These are phyloP conservation scores for Hemileccinum impolitum DNA, from an alignment of 768 basidiomycete genomes.

Conservation along the genomic window DNA sequence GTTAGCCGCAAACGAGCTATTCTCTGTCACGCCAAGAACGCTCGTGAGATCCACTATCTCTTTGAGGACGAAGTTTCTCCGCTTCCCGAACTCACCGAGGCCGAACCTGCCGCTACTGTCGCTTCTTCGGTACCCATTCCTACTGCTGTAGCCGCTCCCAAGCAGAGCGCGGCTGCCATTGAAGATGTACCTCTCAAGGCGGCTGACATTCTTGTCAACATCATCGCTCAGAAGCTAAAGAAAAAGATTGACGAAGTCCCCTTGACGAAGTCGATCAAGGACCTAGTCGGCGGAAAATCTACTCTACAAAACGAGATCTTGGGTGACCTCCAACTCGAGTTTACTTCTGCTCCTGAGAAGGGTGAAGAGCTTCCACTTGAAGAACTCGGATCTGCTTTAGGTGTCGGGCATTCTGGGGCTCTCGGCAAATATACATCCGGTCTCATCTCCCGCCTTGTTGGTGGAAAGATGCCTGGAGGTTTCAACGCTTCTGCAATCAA, in stretches of 20 bases:
- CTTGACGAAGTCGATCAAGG: slow-evolving; percentile 92
- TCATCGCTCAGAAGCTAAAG: slow-evolving; percentile 98
- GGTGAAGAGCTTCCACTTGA: slow-evolving; percentile 96
- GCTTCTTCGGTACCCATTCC: slow-evolving; percentile 40
- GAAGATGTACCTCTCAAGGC: slow-evolving; percentile 93
- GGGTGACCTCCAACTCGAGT: slow-evolving; percentile 95
- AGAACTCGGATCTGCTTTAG: slow-evolving; percentile 85
- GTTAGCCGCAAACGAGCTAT: slow-evolving; percentile 74
- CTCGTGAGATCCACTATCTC: slow-evolving; percentile 96
- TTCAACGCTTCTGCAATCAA: slow-evolving; percentile 95
- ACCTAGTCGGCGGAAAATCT: slow-evolving; percentile 97
- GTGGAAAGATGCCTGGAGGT: slow-evolving; percentile 97
- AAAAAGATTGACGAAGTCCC: slow-evolving; percentile 89
- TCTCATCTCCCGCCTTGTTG: slow-evolving; percentile 86
- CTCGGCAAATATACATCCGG: slow-evolving; percentile 94
- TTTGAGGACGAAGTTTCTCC: slow-evolving; percentile 79
- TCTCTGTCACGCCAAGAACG: slow-evolving; percentile 91
- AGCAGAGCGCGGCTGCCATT: slow-evolving; percentile 67
- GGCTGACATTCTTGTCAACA: slow-evolving; percentile 76
- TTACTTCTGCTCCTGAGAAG: slow-evolving; percentile 94
- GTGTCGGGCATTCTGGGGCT: slow-evolving; percentile 75
- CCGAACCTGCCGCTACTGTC: slow-evolving; percentile 37
- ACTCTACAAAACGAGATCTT: slow-evolving; percentile 98
- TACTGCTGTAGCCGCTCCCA: slow-evolving; percentile 44
- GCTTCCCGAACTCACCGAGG: slow-evolving; percentile 20